Evolutionary conservation across 305 asterid genomes (phyloP).

Genomic region (Fraxinus ornus): DNA sequence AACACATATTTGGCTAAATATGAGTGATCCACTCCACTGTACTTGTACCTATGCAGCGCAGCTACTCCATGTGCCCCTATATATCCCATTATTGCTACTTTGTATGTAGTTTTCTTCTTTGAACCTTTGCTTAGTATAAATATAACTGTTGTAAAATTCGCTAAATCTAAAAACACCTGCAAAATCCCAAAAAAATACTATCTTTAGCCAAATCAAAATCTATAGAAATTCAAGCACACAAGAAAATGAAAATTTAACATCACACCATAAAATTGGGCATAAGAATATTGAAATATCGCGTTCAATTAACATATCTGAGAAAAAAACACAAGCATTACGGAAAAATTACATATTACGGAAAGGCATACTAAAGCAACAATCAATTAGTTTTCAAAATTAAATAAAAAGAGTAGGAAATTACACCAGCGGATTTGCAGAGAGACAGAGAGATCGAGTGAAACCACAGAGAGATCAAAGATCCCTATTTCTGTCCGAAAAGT

Average conservation of each 20-base stretch:
- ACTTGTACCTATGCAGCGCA: constrained; percentile 75
- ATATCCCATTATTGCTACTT: constrained; percentile 58
- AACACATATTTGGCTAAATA: constrained; percentile 69
- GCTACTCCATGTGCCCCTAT: constrained; percentile 79
- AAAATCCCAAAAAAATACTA: neutral
- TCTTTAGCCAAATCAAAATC: neutral
- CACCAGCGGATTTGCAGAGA: neutral
- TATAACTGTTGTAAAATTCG: neutral
- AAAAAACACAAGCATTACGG: neutral
- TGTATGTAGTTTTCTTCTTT: neutral
- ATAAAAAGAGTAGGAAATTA: neutral
- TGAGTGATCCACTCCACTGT: constrained; percentile 89
- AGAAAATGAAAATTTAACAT: neutral
- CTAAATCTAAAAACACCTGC: constrained; percentile 15
- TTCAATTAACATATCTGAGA: neutral
- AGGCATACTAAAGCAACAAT: neutral
- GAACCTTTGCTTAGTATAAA: neutral
- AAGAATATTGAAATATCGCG: neutral
- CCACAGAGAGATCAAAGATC: neutral
- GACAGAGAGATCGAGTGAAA: neutral
- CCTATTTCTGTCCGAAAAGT: neutral
- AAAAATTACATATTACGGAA: neutral
- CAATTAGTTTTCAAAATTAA: neutral
- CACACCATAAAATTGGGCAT: neutral
- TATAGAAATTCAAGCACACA: neutral